phyloP scores from a whole-genome alignment of 1,284 basidiomycete species.

The Trichosporon coremiiforme region DNA sequence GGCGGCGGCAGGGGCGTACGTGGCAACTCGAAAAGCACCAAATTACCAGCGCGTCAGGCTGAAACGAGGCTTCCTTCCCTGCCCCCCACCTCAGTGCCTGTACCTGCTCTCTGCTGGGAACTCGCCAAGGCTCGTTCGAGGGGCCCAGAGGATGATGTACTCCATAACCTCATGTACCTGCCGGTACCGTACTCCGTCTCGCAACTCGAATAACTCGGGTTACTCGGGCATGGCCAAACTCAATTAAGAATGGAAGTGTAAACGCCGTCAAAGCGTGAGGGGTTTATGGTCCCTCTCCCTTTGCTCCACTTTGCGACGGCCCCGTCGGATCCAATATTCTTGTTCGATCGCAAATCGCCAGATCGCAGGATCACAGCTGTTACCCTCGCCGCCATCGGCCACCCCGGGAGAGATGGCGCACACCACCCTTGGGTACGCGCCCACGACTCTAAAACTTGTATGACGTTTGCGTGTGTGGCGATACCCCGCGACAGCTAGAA shows the following conservation, averaged over 20 bases:
- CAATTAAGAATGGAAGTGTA: slow-evolving; percentile 8
- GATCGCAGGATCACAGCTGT: not conserved
- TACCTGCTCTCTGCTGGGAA: slow-evolving; percentile 5
- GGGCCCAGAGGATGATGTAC: not conserved
- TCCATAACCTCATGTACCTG: not conserved
- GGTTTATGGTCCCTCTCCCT: not conserved
- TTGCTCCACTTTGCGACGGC: not conserved
- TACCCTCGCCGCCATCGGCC: not conserved
- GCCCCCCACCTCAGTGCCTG: not conserved
- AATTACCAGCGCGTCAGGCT: not conserved
- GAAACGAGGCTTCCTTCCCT: slow-evolving; percentile 3
- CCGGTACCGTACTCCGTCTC: not conserved
- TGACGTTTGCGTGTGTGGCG: slow-evolving; percentile 9
- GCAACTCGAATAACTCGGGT: not conserved
- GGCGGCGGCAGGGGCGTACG: not conserved
- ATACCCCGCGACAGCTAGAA: not conserved
- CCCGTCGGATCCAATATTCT: slow-evolving; percentile 14
- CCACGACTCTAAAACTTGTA: not conserved
- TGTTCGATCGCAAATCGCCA: slow-evolving; percentile 8
- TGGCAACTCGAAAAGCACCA: not conserved
- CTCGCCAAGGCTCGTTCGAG: not conserved
- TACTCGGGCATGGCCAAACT: slow-evolving; percentile 14
- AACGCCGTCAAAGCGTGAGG: not conserved
- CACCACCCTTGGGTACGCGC: not conserved
- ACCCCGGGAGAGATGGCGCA: not conserved